phyloP scores from a whole-genome alignment of 2,329 filamentous ascomycete genomes.

The Sporothrix protearum region DNA sequence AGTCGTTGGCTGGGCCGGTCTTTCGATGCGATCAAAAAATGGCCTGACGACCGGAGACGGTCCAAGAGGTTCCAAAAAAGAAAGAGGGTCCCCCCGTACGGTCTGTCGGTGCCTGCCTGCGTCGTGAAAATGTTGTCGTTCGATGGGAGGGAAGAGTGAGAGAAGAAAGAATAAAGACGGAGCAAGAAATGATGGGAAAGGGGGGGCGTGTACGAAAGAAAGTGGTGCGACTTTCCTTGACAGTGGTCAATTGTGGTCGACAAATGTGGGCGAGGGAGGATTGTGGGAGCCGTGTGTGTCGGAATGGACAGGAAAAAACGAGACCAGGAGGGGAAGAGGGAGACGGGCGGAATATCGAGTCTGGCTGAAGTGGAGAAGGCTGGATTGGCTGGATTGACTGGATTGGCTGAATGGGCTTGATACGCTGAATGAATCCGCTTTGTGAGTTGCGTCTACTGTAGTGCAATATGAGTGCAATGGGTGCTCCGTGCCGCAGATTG shows the following conservation, averaged over 20 bases:
- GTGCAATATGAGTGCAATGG: too few species aligned
- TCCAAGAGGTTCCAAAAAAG: neutral
- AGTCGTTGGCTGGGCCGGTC: neutral
- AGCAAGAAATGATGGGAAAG: neutral
- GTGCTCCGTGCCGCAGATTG: neutral
- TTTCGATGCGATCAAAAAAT: constrained; percentile 15
- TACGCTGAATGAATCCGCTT: too few species aligned
- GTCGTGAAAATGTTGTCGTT: neutral
- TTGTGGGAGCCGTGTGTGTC: constrained; percentile 14
- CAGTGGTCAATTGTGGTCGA: neutral
- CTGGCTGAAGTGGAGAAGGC: neutral
- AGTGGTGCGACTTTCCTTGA: constrained; percentile 23
- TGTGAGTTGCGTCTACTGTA: neutral
- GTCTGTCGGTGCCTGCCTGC: neutral
- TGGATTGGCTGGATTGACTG: neutral
- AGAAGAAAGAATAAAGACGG: neutral
- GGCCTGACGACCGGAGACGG: constrained; percentile 23
- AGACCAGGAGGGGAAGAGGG: neutral
- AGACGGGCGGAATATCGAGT: neutral
- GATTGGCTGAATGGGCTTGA: neutral
- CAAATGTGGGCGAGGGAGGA: neutral
- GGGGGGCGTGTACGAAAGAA: constrained; percentile 20
- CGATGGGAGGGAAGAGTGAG: neutral
- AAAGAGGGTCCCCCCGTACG: neutral
- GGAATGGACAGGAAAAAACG: neutral